phyloP scores from a whole-genome alignment of 371 early-diverging fungal genomes.

The Mucor irregularis region DNA sequence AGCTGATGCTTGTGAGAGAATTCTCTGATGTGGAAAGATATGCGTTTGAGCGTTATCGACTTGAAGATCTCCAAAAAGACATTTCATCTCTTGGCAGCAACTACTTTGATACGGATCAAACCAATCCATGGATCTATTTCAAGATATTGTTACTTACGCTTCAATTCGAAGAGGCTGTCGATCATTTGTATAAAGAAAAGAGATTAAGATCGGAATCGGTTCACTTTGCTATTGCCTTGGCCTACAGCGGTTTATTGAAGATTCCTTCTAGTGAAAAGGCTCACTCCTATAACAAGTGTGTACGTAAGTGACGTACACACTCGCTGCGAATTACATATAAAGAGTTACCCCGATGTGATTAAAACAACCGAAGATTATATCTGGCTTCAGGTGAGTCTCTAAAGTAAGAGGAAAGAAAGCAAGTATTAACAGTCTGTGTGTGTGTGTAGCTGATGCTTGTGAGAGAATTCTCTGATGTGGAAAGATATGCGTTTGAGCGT shows the following conservation, averaged over 20 bases:
- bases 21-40: slow-evolving; percentile 38
- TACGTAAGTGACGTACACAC: slow-evolving; percentile 9
- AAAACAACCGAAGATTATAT: slow-evolving; percentile 78
- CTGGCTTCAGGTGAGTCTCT: slow-evolving; percentile 72
- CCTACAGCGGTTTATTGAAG: slow-evolving; percentile 72
- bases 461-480: slow-evolving; percentile 55
- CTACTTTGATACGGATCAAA: slow-evolving; percentile 68
- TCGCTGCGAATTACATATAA: slow-evolving; percentile 73
- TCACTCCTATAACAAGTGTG: slow-evolving; percentile 22
- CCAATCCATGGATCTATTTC: slow-evolving; percentile 75
- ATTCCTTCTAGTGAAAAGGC: slow-evolving; percentile 24
- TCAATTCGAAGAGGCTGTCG: slow-evolving; percentile 83
- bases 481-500: slow-evolving; percentile 48
- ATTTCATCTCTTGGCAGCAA: slow-evolving; percentile 59
- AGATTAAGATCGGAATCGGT: slow-evolving; percentile 73
- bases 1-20: slow-evolving; percentile 72
- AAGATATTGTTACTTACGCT: slow-evolving; percentile 75
- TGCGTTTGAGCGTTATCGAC: slow-evolving; percentile 61
- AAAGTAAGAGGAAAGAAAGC: no score
- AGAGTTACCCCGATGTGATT: slow-evolving; percentile 56
- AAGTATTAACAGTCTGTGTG: slow-evolving; percentile 53
- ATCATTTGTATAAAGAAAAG: slow-evolving; percentile 59
- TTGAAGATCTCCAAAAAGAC: slow-evolving; percentile 65
- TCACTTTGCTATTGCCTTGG: slow-evolving; percentile 86
- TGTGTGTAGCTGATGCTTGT: slow-evolving; percentile 64